Percentiles rank a stretch among this genome's conserved stretches.
Conservation (phyloP, 768 basidiomycete species). For the Xerocomus brunneocitrinus region DNA sequence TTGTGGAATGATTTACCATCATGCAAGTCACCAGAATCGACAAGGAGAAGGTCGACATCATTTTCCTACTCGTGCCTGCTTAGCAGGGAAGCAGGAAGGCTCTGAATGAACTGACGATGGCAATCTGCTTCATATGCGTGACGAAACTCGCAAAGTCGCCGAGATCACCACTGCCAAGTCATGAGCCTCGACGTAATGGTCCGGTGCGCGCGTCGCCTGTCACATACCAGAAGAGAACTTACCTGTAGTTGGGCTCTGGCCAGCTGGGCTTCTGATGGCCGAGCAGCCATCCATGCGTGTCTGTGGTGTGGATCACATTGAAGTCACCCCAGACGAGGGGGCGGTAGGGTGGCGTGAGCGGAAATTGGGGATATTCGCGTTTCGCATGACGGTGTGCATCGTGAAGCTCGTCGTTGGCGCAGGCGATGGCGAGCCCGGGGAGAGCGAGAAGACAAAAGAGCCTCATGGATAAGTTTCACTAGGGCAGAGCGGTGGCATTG, state of each 20-base stretch:
- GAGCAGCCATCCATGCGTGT: constrained; percentile 77
- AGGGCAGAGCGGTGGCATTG: neutral
- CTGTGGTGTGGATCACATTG: constrained; percentile 84
- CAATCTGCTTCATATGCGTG: constrained; percentile 72
- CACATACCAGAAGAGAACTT: constrained; percentile 7
- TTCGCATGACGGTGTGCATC: constrained; percentile 28
- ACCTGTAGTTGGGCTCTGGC: constrained; percentile 76
- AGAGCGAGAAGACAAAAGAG: constrained; percentile 16
- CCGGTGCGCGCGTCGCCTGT: neutral
- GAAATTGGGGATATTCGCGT: constrained; percentile 38
- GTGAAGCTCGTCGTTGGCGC: constrained; percentile 13
- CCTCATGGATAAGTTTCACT: neutral
- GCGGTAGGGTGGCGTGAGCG: constrained; percentile 54
- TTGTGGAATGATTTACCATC: constrained; percentile 40
- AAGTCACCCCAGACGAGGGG: constrained; percentile 84
- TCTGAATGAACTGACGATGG: constrained; percentile 38
- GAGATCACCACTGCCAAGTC: constrained; percentile 44
- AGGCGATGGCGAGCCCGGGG: constrained; percentile 19
- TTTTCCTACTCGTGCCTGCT: constrained; percentile 38
- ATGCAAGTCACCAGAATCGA: constrained; percentile 79
- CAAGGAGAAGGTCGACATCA: constrained; percentile 77
- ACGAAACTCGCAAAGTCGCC: constrained; percentile 91
- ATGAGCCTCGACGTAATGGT: neutral
- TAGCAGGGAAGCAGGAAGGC: neutral
- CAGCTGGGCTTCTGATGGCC: constrained; percentile 74